Evolutionary conservation across 2,329 filamentous ascomycete genomes (phyloP).

Genomic region (Fusarium sp.): DNA sequence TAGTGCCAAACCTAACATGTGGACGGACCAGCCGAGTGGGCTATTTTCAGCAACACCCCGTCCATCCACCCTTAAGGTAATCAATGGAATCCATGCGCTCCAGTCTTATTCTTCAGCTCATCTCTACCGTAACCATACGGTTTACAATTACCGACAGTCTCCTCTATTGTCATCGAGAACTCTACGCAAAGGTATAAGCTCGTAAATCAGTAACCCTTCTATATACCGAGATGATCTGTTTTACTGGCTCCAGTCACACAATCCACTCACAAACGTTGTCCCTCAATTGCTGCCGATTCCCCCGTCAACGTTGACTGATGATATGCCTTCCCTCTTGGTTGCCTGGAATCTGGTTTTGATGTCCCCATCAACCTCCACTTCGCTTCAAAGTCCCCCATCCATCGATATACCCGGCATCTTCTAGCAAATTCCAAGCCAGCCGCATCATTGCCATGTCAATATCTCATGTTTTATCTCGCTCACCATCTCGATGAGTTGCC

Average conservation of each 20-base stretch:
- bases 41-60: conserved; percentile 33
- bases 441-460: conserved; percentile 15
- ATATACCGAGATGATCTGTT: conserved; percentile 1
- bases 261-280: conserved; percentile 1
- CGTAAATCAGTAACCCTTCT: not conserved
- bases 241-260: not conserved
- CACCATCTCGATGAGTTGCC: conserved; percentile 1
- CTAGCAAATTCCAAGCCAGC: conserved; percentile 15
- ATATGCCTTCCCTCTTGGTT: not conserved
- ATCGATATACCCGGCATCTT: conserved; percentile 2
- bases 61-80: not conserved
- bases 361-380: conserved; percentile 16
- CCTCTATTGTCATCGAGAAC: not conserved
- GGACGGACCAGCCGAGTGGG: not conserved
- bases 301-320: conserved; percentile 1
- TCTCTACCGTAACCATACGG: not conserved
- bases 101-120: conserved; percentile 1
- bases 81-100: not conserved
- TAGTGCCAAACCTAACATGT: conserved; percentile 24
- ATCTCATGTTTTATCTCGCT: conserved; percentile 5
- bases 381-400: not conserved
- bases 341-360: conserved; percentile 10
- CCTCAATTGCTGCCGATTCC: not conserved
- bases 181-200: not conserved
- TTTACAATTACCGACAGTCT: not conserved